phyloP scores from a whole-genome alignment of 768 basidiomycete species.

The Erythrobasidium yunnanense region DNA sequence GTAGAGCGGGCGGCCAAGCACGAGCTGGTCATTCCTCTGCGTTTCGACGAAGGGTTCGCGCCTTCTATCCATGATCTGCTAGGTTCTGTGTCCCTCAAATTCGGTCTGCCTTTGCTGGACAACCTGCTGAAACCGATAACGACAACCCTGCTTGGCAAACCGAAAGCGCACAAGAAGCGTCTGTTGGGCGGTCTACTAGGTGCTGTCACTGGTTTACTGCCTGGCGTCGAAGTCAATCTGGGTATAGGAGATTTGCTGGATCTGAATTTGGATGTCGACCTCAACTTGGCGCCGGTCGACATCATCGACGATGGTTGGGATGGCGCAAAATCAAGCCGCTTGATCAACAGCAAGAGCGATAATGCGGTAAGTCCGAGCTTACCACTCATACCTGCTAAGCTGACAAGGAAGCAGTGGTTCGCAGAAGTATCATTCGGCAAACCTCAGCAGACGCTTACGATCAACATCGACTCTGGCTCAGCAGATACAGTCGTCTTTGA shows the following conservation, averaged over 20 bases:
- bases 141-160: background rate
- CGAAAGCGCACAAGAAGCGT: background rate
- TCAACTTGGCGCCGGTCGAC: background rate
- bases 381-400: background rate
- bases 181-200: background rate
- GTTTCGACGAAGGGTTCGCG: background rate
- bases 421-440: constrained; percentile 12
- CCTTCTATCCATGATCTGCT: background rate
- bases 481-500: constrained; percentile 11
- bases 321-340: background rate
- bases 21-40: background rate
- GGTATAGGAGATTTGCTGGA: background rate
- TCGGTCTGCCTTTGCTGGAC: background rate
- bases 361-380: constrained; percentile 11
- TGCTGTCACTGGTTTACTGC: background rate
- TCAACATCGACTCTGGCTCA: constrained; percentile 14
- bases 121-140: background rate
- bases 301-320: constrained; percentile 15
- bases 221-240: background rate
- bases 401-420: background rate
- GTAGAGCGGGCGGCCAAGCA: no score
- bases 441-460: constrained; percentile 7
- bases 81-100: constrained; percentile 6
- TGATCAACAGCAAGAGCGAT: constrained; percentile 17
- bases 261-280: background rate